Conservation (phyloP, 495 filamentous ascomycete genomes). For the Parathielavia hyrcaniae region DNA sequence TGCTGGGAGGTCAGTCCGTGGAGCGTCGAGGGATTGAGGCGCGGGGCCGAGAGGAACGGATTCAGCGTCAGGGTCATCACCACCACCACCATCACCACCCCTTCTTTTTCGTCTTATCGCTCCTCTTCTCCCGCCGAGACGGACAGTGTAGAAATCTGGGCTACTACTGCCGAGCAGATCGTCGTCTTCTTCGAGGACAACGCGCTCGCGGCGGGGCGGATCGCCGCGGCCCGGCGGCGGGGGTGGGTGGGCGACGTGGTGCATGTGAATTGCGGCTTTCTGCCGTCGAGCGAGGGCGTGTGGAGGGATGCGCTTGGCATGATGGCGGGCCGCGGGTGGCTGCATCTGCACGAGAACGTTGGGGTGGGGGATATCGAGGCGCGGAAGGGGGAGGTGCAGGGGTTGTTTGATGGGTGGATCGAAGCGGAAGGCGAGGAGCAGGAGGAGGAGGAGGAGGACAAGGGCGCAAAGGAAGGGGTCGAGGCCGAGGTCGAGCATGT, state of each 20-base stretch:
- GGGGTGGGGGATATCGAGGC: conserved; percentile 54
- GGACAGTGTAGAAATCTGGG: background rate
- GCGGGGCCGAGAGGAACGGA: conserved; percentile 62
- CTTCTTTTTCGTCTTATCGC: background rate
- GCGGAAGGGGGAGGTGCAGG: conserved; percentile 46
- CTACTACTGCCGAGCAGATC: conserved; percentile 36
- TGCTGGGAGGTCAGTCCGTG: conserved; percentile 88
- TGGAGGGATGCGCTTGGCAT: conserved; percentile 64
- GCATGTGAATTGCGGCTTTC: conserved; percentile 77
- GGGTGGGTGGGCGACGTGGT: conserved; percentile 32
- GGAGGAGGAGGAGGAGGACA: background rate
- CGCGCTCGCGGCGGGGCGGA: conserved; percentile 43
- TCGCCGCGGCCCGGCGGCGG: conserved; percentile 27
- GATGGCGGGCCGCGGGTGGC: conserved; percentile 48
- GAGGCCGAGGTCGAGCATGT: conserved; percentile 58
- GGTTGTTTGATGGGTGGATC: conserved; percentile 34
- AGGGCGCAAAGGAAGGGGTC: background rate
- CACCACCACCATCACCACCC: background rate
- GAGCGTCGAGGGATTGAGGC: conserved; percentile 72
- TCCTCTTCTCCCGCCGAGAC: conserved; percentile 12
- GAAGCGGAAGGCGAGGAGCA: too few relatives aligned
- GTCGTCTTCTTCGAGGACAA: conserved; percentile 72
- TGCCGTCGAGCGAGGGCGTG: conserved; percentile 60
- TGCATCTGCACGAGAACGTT: conserved; percentile 86
- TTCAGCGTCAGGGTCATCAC: conserved; percentile 53